Conservation (phyloP, 169 alveolate species). For the Plasmodium malariae region DNA sequence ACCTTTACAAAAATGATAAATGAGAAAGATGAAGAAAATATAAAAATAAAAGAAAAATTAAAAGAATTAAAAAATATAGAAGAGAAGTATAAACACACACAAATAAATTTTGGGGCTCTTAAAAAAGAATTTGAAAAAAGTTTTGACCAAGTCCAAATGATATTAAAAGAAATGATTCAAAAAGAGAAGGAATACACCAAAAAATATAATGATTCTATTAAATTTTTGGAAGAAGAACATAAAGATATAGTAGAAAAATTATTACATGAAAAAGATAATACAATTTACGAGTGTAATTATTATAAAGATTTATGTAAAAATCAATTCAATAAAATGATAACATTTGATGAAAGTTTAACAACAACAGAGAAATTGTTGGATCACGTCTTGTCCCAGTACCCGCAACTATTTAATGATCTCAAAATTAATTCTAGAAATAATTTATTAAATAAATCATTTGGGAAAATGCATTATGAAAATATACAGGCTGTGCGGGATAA, state of each 20-base stretch:
- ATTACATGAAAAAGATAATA: conserved; percentile 14
- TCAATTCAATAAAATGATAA: conserved; percentile 33
- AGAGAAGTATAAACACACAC: conserved; percentile 63
- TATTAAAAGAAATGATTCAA: conserved; percentile 70
- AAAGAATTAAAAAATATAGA: conserved; percentile 64
- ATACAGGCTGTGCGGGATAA: conserved; percentile 57
- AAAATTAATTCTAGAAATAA: conserved; percentile 50
- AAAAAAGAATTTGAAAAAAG: conserved; percentile 65
- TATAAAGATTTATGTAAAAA: conserved; percentile 41
- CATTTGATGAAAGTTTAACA: conserved; percentile 37
- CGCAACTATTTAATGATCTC: conserved; percentile 41
- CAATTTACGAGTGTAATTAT: conserved; percentile 7
- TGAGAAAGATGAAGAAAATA: conserved; percentile 51
- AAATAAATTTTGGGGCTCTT: conserved; percentile 47
- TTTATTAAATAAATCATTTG: conserved; percentile 52
- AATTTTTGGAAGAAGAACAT: conserved; percentile 47
- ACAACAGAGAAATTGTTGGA: conserved; percentile 59
- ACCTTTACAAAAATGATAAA: conserved; percentile 29
- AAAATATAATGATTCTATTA: conserved; percentile 39
- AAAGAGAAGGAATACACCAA: conserved; percentile 65
- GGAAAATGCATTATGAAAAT: conserved; percentile 74
- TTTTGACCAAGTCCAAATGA: conserved; percentile 66
- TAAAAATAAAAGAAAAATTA: conserved; percentile 38
- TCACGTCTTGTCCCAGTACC: conserved; percentile 63
- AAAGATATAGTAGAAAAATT: conserved; percentile 22